Percentiles rank a stretch among this genome's conserved stretches.
phyloP scores from a whole-genome alignment of 2,329 filamentous ascomycete species.

The Fusarium fracticaudum region DNA sequence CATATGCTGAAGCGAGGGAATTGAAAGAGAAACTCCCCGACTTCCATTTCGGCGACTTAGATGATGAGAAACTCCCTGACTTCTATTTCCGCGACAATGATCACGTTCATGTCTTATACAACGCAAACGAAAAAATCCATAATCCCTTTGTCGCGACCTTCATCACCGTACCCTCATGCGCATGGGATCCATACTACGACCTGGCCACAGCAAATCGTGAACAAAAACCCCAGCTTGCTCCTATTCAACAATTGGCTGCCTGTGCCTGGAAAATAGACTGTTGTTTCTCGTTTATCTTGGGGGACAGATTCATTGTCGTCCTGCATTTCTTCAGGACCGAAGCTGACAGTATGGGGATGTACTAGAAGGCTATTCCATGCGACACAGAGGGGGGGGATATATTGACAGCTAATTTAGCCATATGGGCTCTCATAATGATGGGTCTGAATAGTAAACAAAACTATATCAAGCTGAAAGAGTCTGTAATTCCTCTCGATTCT shows the following conservation, averaged over 20 bases:
- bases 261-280: neutral
- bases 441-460: neutral
- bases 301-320: neutral
- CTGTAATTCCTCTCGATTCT: neutral
- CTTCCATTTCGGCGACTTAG: neutral
- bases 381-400: neutral
- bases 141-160: neutral
- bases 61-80: neutral
- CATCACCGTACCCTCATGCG: neutral
- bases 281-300: neutral
- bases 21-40: neutral
- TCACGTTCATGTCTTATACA: neutral
- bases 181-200: neutral
- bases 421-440: neutral
- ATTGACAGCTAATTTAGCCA: neutral
- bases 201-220: neutral
- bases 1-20: neutral
- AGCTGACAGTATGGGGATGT: neutral
- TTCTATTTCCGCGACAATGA: neutral
- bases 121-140: rapidly evolving
- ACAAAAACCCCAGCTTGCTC: neutral
- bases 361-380: neutral
- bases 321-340: neutral
- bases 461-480: neutral
- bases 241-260: neutral